Base-by-base conservation (phyloP, 1,139 yeast genomes). In the Torulaspora pretoriensis region DNA sequence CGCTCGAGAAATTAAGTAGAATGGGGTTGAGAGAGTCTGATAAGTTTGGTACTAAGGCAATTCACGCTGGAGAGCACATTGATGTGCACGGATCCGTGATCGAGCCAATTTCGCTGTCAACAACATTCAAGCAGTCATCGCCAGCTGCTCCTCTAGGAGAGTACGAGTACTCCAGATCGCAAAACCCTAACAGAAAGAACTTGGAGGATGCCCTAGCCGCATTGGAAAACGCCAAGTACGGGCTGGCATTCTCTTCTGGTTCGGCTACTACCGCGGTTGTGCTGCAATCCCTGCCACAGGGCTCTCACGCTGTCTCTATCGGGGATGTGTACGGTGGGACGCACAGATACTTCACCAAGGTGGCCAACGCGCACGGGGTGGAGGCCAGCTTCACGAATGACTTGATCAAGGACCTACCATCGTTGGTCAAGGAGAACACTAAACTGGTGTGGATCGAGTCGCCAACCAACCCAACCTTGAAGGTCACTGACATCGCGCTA, bases 241-340 rank as follows among this genome's bases (percentile, higher is more conserved):
- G 89, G 22, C 68, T 88, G 52, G 96, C 92, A 12, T 81, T 85
- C 66, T 71, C 87, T 37, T 85, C 95, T 16, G 96, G 96, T 45
- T 83, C 90, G 43, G 95, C 96, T 46, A 78, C 90, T 53, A 85
- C 95, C 44, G 89, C 94, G 28, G 77, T 83, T 57, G 74, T 88
- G 41, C 69, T 86, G 56, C 95, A 86, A 68, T 75, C 85, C 34
- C 72, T 87, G 59, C 83, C 88, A 38, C 75, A 78, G 54, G 83
- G 83, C 46, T 74, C 86, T 43, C 95, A 86, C 61, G 83, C 84
- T 42, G 74, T 87, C 44, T 81, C 92, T 43, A 81, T 87, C 59
- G 92, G 88, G 57, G 96, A 88, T 61, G 95, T 88, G 40, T 88
- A 88, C 68, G 96, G 96, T 53, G 96, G 96, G 61, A 87, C 96